Percentiles rank a stretch among this genome's conserved stretches.
Conservation (phyloP, 306 rosid species). For the Pterocarpus macrocarpus region DNA sequence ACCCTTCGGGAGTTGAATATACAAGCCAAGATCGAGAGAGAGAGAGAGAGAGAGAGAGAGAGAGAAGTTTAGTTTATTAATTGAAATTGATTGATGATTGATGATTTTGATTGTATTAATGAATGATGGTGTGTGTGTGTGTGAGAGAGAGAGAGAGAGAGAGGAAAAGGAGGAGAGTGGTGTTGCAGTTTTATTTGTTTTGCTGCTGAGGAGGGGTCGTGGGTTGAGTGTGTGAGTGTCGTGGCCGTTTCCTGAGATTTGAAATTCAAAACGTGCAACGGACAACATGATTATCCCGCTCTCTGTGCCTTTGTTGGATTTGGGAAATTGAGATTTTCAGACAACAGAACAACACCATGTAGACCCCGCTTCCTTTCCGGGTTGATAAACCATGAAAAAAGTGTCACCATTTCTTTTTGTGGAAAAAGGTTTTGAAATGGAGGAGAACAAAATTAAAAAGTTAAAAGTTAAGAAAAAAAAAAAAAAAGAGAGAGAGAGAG, state of each 20-base stretch:
- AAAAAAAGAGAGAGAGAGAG: no score
- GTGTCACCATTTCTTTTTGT: no score
- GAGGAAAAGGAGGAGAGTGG: not conserved
- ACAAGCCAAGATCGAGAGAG: no score
- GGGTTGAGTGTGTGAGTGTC: not conserved
- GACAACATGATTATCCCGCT: constrained; percentile 48
- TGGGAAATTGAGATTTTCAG: no score
- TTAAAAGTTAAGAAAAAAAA: no score
- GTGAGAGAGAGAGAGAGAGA: constrained; percentile 7
- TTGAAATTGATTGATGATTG: not conserved
- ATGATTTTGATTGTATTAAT: not conserved
- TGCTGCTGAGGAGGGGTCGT: not conserved
- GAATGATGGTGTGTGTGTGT: no score
- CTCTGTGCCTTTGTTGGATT: not conserved
- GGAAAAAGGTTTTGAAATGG: no score
- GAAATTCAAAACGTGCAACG: constrained; percentile 54
- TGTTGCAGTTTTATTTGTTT: not conserved
- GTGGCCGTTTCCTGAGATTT: constrained; percentile 43
- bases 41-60: not conserved
- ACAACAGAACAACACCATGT: no score
- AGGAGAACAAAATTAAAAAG: no score
- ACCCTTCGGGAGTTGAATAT: no score
- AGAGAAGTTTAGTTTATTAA: not conserved
- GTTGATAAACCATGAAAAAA: no score
- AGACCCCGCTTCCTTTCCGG: no score